A percentile compares a stretch with the other conserved stretches of the same genome.
Conservation (phyloP, 1,284 basidiomycete genomes). For the Melampsora abietis-canadensis region DNA sequence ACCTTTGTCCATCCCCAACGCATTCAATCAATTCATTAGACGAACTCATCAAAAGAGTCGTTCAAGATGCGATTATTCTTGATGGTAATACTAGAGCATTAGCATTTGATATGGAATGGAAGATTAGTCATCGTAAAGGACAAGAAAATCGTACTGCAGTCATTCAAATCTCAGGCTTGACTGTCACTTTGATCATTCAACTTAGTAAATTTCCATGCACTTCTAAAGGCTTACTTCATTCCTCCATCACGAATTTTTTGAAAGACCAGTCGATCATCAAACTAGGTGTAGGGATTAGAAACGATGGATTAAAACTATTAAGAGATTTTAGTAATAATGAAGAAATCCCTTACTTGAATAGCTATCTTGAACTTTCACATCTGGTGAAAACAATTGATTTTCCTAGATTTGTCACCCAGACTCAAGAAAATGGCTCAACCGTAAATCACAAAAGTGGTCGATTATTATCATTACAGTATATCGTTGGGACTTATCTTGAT, state of each 20-base stretch:
- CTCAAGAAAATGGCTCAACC: no score
- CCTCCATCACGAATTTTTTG: constrained; percentile 5
- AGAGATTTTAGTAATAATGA: constrained; percentile 9
- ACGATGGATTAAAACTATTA: constrained; percentile 31
- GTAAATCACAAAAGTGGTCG: not conserved
- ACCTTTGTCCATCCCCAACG: constrained; percentile 12
- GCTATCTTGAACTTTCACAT: constrained; percentile 30
- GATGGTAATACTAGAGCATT: not conserved
- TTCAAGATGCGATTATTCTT: constrained; percentile 17
- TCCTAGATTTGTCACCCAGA: not conserved
- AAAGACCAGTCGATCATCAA: constrained; percentile 19
- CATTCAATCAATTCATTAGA: not conserved
- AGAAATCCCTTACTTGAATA: constrained; percentile 9
- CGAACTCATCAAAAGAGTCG: constrained; percentile 6
- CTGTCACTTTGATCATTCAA: constrained; percentile 15
- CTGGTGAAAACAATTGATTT: constrained; percentile 8
- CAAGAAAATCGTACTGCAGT: constrained; percentile 15
- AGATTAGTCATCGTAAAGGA: constrained; percentile 4
- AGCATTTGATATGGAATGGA: constrained; percentile 38
- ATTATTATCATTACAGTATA: constrained; percentile 20
- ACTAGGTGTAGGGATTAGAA: constrained; percentile 31
- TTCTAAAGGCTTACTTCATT: not conserved
- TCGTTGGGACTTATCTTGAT: constrained; percentile 18
- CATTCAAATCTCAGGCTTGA: constrained; percentile 17
- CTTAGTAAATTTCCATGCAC: not conserved